Evolutionary conservation across 352 stramenopile genomes (phyloP).

Genomic region (Phytopythium chamaehyphon): DNA sequence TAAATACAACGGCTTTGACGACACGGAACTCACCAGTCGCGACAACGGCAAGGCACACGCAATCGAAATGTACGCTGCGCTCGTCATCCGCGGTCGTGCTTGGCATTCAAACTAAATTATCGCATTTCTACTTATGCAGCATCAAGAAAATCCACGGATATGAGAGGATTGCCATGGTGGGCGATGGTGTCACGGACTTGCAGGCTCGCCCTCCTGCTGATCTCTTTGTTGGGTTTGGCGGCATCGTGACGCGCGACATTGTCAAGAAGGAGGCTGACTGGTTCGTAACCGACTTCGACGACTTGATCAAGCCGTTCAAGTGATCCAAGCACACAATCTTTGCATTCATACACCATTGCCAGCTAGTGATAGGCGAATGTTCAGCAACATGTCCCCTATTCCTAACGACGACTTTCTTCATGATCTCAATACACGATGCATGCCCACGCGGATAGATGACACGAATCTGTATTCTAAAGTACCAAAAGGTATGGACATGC

Average conservation of each 20-base stretch:
- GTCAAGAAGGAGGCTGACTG: slow-evolving; percentile 95
- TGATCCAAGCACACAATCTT: slow-evolving; percentile 10
- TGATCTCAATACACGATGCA: background rate
- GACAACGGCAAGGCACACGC: slow-evolving; percentile 78
- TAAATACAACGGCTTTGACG: slow-evolving; percentile 93
- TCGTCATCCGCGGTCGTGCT: slow-evolving; percentile 6
- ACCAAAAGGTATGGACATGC: slow-evolving; percentile 6
- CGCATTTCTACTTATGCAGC: slow-evolving; percentile 21
- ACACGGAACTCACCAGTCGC: slow-evolving; percentile 91
- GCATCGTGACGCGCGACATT: slow-evolving; percentile 91
- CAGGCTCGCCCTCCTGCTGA: slow-evolving; percentile 96
- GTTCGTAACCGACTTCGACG: slow-evolving; percentile 96
- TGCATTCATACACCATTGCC: background rate
- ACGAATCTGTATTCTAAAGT: slow-evolving; percentile 7
- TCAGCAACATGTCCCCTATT: background rate
- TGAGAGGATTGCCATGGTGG: slow-evolving; percentile 97
- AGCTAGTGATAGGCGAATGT: no score
- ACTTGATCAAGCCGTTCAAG: slow-evolving; percentile 70
- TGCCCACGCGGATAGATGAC: background rate
- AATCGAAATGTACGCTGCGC: slow-evolving; percentile 63
- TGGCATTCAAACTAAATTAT: no score
- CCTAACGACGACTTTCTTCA: background rate
- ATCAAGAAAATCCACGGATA: slow-evolving; percentile 93
- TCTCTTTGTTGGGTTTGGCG: slow-evolving; percentile 97
- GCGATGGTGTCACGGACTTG: slow-evolving; percentile 97